Percentiles rank a stretch among this genome's conserved stretches.
phyloP scores from a whole-genome alignment of 805 yeast genomes.

The Priceomyces haplophilus region DNA sequence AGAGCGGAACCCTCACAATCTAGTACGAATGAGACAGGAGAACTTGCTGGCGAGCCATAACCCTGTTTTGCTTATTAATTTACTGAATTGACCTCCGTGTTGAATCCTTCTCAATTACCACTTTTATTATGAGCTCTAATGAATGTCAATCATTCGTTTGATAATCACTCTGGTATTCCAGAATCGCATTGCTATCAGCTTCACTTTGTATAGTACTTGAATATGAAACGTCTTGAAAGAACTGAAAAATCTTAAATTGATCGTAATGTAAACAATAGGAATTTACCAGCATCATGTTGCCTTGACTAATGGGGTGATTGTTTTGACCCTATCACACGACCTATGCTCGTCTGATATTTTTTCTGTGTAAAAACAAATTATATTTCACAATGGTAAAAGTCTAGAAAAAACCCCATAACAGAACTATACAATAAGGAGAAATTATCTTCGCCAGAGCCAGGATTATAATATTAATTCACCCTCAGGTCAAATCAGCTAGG shows the following conservation, averaged over 20 bases:
- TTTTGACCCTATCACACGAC: neutral
- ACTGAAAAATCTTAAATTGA: neutral
- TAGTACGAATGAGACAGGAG: constrained; percentile 6
- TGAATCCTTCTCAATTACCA: too few species aligned
- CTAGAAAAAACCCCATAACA: neutral
- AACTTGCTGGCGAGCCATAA: constrained; percentile 18
- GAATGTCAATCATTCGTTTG: too few species aligned
- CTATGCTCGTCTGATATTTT: neutral
- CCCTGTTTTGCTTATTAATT: constrained; percentile 53
- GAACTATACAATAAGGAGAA: too few species aligned
- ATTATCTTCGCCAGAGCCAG: too few species aligned
- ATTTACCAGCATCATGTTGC: neutral
- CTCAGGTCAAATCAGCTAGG: neutral
- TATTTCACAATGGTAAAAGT: neutral
- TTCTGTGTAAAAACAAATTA: neutral
- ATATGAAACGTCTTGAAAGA: neutral
- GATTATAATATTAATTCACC: too few species aligned
- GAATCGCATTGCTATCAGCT: neutral
- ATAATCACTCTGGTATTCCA: too few species aligned
- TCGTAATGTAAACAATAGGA: neutral
- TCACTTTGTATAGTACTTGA: neutral
- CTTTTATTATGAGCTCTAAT: too few species aligned
- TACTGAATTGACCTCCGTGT: neutral
- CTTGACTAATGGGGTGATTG: neutral
- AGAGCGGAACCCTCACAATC: constrained; percentile 9